Evolutionary conservation across 2,329 filamentous ascomycete species (phyloP).

Genomic region (Daldinia sp.): DNA sequence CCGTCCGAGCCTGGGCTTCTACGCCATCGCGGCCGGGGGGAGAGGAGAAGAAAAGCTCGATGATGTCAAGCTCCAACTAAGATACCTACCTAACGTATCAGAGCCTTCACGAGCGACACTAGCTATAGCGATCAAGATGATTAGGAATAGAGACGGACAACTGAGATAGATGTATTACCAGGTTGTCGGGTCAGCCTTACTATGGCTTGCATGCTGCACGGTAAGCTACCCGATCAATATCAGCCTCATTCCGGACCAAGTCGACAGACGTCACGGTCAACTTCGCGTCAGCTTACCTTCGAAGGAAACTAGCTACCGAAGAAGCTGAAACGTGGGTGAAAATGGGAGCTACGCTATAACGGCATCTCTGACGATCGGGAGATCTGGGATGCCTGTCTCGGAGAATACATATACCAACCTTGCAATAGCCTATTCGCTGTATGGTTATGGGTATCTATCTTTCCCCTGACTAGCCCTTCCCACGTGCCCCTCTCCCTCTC

Average conservation of each 20-base stretch:
- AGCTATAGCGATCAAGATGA: neutral
- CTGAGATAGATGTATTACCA: conserved; percentile 22
- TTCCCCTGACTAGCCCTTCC: conserved; percentile 21
- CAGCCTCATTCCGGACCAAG: conserved; percentile 22
- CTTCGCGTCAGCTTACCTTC: conserved; percentile 32
- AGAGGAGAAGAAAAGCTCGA: neutral
- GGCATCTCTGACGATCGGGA: conserved; percentile 25
- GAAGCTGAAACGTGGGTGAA: conserved; percentile 23
- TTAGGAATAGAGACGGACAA: conserved; percentile 5
- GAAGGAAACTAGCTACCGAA: conserved; percentile 8
- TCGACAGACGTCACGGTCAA: conserved; percentile 14
- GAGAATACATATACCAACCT: conserved; percentile 21
- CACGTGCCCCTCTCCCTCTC: conserved; percentile 14
- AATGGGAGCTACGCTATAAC: conserved; percentile 16
- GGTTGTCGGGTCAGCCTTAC: conserved; percentile 37
- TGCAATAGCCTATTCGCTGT: conserved; percentile 35
- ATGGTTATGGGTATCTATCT: conserved; percentile 13
- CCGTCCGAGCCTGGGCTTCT: conserved; percentile 1
- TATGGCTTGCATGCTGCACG: conserved; percentile 27
- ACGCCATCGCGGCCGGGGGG: neutral
- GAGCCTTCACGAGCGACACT: neutral
- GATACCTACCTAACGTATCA: neutral
- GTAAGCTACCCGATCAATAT: conserved; percentile 21
- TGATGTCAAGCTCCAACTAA: neutral
- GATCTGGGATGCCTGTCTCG: conserved; percentile 29